Evolutionary conservation across 108 stramenopile species (phyloP), one percentile per base, ranked within the genome.

Genomic region (Cylindrotheca closterium): DNA sequence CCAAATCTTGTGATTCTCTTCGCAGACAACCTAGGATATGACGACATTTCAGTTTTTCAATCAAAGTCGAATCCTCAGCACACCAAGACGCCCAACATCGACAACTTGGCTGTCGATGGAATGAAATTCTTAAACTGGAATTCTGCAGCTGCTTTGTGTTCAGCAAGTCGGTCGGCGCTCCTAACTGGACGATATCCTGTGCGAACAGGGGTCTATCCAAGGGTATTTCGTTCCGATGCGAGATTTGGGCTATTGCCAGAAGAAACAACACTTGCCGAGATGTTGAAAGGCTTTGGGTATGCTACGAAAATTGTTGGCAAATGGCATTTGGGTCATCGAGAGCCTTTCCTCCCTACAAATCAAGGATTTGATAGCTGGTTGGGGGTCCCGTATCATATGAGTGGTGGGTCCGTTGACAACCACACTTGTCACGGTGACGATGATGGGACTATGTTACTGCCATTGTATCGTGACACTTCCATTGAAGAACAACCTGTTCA

Each of bases 351-450:
- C 18, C 91, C 87, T 18, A 82, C 84, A 10, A 71, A 86, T 22
- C 84, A 82, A 54, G 91, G 91, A 7, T 93, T 93, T 67, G 91
- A 93, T 54, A 59, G 69, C 28, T 92, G 81, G 85, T 70, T 86
- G 45, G 91, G 91, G 23, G 81, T 91, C 49, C 86, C 86, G 15
- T 87, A 85, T 58, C 83, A 88, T 57, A 84, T 84, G 81, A 74
- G 75, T 56, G 87, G 87, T 19, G 87, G 87, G 22, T 71, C 68
- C 47, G 25, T 88, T 18, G 83, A 88, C 33, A 57, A 70, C 26
- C 87, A 88, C 63, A 51, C 76, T 31, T 88, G 87, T 47, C 47
- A 46, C n/a, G 46, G 18, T 19, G 79, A 81, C 61, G 33, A 67
- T 1, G 66, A 87, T 27, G 63, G 68, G 37, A 84, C 79, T 0